These are phyloP conservation scores for Prinsepia uniflora DNA, from an alignment of 306 rosid genomes.

Conservation along the genomic window DNA sequence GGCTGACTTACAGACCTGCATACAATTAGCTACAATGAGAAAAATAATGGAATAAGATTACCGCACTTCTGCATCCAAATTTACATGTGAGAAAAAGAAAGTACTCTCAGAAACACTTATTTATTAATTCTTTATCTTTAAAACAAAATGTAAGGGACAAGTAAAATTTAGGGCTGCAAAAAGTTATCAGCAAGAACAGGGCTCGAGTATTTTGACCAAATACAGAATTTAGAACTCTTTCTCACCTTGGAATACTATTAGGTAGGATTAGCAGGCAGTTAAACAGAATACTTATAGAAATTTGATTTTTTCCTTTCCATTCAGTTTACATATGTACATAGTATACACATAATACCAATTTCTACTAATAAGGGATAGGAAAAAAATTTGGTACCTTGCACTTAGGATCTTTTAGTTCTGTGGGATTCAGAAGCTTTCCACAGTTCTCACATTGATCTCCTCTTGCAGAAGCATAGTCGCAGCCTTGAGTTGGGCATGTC, in stretches of 20 bases:
- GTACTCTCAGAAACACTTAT: not conserved
- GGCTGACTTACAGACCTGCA: conserved; percentile 67
- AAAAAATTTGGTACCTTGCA: conserved; percentile 60
- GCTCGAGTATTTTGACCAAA: not conserved
- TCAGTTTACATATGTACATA: not conserved
- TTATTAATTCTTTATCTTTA: no score
- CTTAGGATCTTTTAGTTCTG: conserved; percentile 74
- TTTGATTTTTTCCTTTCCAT: not conserved
- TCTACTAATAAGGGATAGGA: not conserved
- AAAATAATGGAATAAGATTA: not conserved
- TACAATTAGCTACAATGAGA: not conserved
- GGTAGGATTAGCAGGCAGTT: no score
- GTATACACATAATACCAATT: not conserved
- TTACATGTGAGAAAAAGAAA: not conserved
- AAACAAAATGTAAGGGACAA: no score
- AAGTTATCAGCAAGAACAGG: not conserved
- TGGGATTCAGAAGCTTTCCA: conserved; percentile 85
- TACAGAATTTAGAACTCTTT: not conserved
- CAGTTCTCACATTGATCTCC: conserved; percentile 98
- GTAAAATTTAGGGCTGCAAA: not conserved
- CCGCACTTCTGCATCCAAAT: not conserved
- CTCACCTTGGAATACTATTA: not conserved
- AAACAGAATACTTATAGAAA: not conserved
- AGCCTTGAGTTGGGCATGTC: conserved; percentile 65
- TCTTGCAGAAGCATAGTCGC: conserved; percentile 86